Percentiles rank a stretch among this genome's conserved stretches.
phyloP scores from a whole-genome alignment of 805 yeast genomes.

The Schizosaccharomyces octosporus region DNA sequence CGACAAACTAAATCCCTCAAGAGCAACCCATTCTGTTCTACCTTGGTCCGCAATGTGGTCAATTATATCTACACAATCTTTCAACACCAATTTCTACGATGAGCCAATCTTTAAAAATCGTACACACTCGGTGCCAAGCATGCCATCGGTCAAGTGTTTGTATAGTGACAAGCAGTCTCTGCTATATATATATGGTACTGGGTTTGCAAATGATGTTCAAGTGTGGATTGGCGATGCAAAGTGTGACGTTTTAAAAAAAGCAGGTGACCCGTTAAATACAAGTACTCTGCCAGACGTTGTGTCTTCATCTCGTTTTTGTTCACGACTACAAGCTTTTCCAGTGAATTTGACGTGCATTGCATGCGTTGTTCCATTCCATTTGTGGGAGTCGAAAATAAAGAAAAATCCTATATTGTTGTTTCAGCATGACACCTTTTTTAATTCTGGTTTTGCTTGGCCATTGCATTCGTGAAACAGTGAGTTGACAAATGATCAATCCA shows the following conservation, averaged over 20 bases:
- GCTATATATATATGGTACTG: not conserved
- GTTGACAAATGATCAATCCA: too few species aligned
- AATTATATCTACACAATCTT: not conserved
- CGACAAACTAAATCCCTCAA: not conserved
- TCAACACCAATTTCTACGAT: not conserved
- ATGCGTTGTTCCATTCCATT: not conserved
- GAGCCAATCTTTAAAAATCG: not conserved
- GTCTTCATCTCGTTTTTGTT: not conserved
- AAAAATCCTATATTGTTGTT: not conserved
- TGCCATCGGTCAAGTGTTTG: not conserved
- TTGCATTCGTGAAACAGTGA: not conserved
- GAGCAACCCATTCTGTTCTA: not conserved
- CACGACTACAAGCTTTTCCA: not conserved
- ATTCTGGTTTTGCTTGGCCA: not conserved
- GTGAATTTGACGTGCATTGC: not conserved
- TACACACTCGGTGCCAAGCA: not conserved
- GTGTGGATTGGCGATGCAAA: not conserved
- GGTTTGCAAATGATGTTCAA: not conserved
- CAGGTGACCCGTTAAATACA: not conserved
- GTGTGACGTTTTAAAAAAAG: not conserved
- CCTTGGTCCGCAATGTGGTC: slow-evolving; percentile 1
- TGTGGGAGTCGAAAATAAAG: not conserved
- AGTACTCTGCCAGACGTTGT: not conserved
- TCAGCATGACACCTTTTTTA: not conserved
- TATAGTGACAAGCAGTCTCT: not conserved